Conservation (phyloP, 768 basidiomycete species). For the Suillus clintonianus region DNA sequence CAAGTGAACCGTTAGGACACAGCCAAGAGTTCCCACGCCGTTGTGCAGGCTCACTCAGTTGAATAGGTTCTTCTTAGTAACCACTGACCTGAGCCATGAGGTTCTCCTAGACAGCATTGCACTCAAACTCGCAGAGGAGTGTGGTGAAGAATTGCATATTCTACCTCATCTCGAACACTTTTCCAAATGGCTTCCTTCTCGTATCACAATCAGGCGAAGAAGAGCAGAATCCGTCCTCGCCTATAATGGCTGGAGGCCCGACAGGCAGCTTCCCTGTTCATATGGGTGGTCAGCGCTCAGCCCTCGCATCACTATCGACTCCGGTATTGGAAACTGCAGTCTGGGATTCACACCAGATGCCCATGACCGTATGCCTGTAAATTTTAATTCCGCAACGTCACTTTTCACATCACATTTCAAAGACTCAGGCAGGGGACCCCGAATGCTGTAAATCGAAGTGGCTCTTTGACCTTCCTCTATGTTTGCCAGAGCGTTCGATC, state of each 20-base stretch:
- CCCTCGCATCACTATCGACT: too few relatives aligned
- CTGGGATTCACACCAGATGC: too few relatives aligned
- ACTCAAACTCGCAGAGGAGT: constrained; percentile 10
- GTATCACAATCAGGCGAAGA: constrained; percentile 26
- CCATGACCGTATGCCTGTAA: too few relatives aligned
- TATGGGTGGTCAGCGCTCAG: too few relatives aligned
- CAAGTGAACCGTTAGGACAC: background rate
- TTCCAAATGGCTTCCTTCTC: constrained; percentile 18
- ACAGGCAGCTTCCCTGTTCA: constrained; percentile 16
- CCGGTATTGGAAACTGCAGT: too few relatives aligned
- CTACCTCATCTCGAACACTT: constrained; percentile 16
- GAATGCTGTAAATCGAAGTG: too few relatives aligned
- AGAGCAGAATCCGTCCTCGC: constrained; percentile 33
- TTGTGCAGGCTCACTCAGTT: background rate
- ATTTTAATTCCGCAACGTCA: too few relatives aligned
- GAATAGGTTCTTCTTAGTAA: background rate
- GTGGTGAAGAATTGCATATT: constrained; percentile 3
- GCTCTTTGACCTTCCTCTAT: too few relatives aligned
- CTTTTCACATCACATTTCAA: too few relatives aligned
- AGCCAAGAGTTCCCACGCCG: background rate
- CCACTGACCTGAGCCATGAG: constrained; percentile 27
- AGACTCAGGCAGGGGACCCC: too few relatives aligned
- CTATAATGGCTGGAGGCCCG: constrained; percentile 35
- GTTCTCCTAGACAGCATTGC: constrained; percentile 33
- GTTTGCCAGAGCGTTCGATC: too few relatives aligned